A percentile compares a stretch with the other conserved stretches of the same genome.
Conservation (phyloP, 148 eudicot genomes). For the Chenopodium album region DNA sequence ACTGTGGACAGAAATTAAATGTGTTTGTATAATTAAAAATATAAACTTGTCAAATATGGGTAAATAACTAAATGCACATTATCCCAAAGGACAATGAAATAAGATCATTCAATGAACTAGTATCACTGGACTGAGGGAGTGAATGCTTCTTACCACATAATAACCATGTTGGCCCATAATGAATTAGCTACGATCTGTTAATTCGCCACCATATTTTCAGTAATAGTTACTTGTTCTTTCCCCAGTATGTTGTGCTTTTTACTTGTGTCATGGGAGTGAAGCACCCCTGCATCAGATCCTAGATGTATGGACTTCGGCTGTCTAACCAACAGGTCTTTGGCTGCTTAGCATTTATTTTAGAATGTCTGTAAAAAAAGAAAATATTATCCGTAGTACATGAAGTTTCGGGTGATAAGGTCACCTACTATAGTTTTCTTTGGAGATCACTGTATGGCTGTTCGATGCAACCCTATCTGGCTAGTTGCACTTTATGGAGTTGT, state of each 20-base stretch:
- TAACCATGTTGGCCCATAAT: background rate
- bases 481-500: background rate
- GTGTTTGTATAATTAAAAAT: too few relatives aligned
- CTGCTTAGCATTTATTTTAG: background rate
- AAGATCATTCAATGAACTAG: background rate
- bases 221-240: background rate
- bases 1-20: too few relatives aligned
- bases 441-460: background rate
- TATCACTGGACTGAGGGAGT: background rate
- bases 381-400: background rate
- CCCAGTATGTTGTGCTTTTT: background rate
- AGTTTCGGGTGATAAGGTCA: background rate
- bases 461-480: background rate
- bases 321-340: background rate
- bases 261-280: too few relatives aligned
- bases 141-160: too few relatives aligned
- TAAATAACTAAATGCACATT: too few relatives aligned
- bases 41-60: background rate
- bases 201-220: background rate
- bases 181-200: background rate
- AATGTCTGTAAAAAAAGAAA: background rate
- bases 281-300: background rate
- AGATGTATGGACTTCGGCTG: background rate
- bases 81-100: background rate
- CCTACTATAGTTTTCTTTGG: background rate